Base-by-base conservation (phyloP, 768 basidiomycete species). In the Hericium coralloides region DNA sequence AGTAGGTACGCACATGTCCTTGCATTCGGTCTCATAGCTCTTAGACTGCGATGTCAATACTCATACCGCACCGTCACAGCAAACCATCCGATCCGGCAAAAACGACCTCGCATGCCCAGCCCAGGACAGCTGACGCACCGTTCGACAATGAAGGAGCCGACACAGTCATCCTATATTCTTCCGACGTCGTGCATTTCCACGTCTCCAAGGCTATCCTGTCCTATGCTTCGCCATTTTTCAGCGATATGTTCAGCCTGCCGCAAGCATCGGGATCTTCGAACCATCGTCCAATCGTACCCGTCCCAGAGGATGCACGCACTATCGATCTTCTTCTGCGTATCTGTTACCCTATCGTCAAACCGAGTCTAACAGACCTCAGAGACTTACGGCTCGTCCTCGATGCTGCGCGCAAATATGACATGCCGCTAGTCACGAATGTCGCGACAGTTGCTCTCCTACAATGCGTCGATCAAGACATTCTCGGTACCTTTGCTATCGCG, bases 171-270 rank as follows among this genome's bases (percentile, higher is more conserved):
- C 26, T 26, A 26, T 7, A 26, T 26, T 26, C 26, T 26, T 26
- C 20, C 39, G 53, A 54, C 41, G 10, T 10, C 14, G 53, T 45
- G 14, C 23, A 41, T 25, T 54, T 73, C 51, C 63, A 64, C 3
- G 57, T 69, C 23, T 69, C 70, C 60, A 69, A 59, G 18, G 58
- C 64, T 12, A 68, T 74, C 45, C 69, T 75, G 12, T 64, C 66
- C 15, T 72, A n/a, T 20, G 41, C 41, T 7, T 45, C 43, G n/a
- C 43, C 43, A 0, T 9, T 45, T 20, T 45, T 45, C 56, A 59
- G 65, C 22, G 57, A 60, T 20, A 63, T 74, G 54, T 69, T 74
- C 65, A 70, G 25, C 59, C 68, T n/a, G 12, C 31, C 31, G 31
- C 31, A 31, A 31, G 26, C 26, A 26, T 7, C 26, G 26, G 26